These are phyloP conservation scores for Tetradesmus lagerheimii DNA, from an alignment of 139 green algal genomes.

Conservation along the genomic window DNA sequence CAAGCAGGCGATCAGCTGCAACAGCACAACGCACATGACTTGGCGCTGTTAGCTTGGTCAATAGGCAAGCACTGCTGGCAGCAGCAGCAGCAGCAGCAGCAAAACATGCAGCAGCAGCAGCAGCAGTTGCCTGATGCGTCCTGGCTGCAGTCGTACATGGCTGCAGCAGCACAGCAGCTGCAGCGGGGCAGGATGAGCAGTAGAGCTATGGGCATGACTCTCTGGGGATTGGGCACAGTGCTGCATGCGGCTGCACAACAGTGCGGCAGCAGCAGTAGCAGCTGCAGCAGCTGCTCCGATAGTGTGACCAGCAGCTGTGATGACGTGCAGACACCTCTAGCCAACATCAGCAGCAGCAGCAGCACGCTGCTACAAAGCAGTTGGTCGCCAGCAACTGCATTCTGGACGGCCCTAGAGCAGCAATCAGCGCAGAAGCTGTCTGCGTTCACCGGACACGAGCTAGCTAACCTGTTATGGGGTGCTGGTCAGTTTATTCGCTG, in stretches of 20 bases:
- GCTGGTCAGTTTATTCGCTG: background rate
- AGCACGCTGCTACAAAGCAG: too few species aligned
- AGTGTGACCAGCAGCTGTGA: background rate
- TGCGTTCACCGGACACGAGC: background rate
- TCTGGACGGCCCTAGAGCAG: background rate
- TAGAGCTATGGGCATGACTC: conserved; percentile 7
- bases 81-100: conserved; percentile 27
- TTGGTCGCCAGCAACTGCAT: background rate
- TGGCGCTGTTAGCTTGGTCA: conserved; percentile 16
- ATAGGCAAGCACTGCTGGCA: background rate
- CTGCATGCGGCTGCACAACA: background rate
- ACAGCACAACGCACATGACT: conserved; percentile 11
- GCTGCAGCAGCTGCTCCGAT: background rate
- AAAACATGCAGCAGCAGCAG: background rate
- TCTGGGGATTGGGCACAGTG: conserved; percentile 13
- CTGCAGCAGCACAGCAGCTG: background rate
- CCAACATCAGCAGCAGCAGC: background rate
- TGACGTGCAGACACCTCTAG: background rate
- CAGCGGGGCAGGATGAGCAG: background rate
- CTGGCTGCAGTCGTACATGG: conserved; percentile 5
- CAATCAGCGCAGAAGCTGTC: background rate
- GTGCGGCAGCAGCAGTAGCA: background rate
- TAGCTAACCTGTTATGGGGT: background rate
- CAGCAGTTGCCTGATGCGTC: background rate
- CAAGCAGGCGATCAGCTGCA: background rate